phyloP scores from a whole-genome alignment of 164 flowering plant genomes.

The Tetracentron sinense region DNA sequence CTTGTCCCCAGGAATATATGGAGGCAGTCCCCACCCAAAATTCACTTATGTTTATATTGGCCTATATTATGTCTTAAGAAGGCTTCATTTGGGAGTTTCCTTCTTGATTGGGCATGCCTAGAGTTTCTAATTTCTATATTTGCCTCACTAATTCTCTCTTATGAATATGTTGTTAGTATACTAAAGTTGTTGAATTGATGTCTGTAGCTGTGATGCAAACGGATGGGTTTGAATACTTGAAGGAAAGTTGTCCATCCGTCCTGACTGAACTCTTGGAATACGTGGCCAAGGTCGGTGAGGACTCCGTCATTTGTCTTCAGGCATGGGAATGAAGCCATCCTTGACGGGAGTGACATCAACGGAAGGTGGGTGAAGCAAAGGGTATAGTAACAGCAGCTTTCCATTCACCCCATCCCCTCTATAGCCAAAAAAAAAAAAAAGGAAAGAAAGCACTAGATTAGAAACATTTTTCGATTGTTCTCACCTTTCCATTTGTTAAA shows the following conservation, averaged over 20 bases:
- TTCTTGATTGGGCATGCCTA: too few relatives aligned
- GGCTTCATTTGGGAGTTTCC: too few relatives aligned
- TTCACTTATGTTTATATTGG: too few relatives aligned
- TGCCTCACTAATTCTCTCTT: too few relatives aligned
- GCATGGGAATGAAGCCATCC: conserved; percentile 44
- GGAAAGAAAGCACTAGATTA: not conserved
- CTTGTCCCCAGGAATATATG: too few relatives aligned
- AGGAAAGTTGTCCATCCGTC: conserved; percentile 66
- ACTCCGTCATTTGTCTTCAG: conserved; percentile 31
- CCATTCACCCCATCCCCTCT: not conserved
- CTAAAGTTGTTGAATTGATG: conserved; percentile 3
- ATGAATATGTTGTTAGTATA: too few relatives aligned
- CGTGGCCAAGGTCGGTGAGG: conserved; percentile 61
- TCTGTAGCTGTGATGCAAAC: conserved; percentile 85
- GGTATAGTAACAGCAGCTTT: conserved; percentile 17
- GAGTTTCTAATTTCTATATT: too few relatives aligned
- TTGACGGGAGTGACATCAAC: conserved; percentile 63
- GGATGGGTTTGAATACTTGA: conserved; percentile 72
- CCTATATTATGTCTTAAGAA: too few relatives aligned
- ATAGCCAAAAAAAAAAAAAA: not conserved
- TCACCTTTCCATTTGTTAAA: not conserved
- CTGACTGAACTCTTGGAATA: conserved; percentile 70
- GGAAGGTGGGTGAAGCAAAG: conserved; percentile 88
- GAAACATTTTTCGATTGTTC: conserved; percentile 1
- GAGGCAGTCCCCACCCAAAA: too few relatives aligned